Conservation (phyloP, 78 protist genomes). For the Diacronema lutheri region DNA sequence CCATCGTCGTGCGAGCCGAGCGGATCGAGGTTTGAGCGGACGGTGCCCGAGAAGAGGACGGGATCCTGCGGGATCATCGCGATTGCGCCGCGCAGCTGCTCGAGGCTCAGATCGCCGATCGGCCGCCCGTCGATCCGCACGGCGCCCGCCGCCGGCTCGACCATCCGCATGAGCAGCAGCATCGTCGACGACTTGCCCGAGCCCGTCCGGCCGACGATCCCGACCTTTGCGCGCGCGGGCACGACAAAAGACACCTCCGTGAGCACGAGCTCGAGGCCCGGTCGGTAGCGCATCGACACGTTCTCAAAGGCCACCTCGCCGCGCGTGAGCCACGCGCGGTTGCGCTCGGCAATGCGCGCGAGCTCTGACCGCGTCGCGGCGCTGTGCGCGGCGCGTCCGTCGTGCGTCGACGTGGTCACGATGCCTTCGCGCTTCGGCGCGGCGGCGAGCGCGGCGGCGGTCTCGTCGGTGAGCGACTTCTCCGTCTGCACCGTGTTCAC, state of each 20-base stretch:
- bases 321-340: constrained; percentile 4
- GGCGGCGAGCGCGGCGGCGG: background rate
- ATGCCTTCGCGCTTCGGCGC: background rate
- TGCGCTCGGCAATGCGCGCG: background rate
- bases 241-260: background rate
- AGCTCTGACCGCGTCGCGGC: background rate
- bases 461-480: constrained; percentile 37
- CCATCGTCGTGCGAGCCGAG: constrained; percentile 57
- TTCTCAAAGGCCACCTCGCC: constrained; percentile 14
- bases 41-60: constrained; percentile 71
- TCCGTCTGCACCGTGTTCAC: no score
- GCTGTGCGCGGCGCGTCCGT: background rate
- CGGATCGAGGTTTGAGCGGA: constrained; percentile 90
- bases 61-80: constrained; percentile 94
- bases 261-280: constrained; percentile 33
- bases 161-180: constrained; percentile 6
- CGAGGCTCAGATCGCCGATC: constrained; percentile 53
- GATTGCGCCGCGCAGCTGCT: constrained; percentile 63
- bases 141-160: constrained; percentile 35
- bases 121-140: constrained; percentile 61
- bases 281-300: constrained; percentile 41
- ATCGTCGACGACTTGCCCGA: constrained; percentile 50
- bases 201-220: constrained; percentile 60
- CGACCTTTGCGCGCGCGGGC: constrained; percentile 26
- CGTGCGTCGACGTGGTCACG: background rate